Evolutionary conservation across 768 basidiomycete species (phyloP).

Genomic region (Lepiota venenata): DNA sequence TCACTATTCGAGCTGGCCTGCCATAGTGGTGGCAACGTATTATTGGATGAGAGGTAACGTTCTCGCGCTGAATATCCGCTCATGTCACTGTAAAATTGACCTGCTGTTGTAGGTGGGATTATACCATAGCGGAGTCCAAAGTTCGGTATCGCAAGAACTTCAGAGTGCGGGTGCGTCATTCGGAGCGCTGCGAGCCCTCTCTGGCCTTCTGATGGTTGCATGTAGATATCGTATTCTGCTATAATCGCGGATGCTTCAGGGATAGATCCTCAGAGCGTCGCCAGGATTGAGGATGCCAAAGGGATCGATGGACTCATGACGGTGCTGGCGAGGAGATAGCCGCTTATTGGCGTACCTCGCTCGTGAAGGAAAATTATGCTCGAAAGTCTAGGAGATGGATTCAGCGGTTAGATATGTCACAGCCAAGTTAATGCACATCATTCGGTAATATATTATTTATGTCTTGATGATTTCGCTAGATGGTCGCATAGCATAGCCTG

Average conservation of each 20-base stretch:
- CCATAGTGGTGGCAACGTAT: constrained; percentile 12
- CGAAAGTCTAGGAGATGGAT: not conserved
- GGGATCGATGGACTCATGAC: constrained; percentile 77
- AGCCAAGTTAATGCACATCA: not conserved
- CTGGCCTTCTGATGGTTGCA: not conserved
- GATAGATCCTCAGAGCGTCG: constrained; percentile 56
- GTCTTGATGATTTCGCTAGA: constrained; percentile 72
- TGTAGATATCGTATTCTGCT: not conserved
- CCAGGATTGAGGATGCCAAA: constrained; percentile 56
- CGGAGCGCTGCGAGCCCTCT: not conserved
- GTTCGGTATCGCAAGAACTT: not conserved
- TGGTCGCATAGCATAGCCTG: constrained; percentile 80
- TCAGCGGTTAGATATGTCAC: not conserved
- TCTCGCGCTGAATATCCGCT: not conserved
- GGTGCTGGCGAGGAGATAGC: constrained; percentile 39
- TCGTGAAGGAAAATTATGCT: not conserved
- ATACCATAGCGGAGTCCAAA: not conserved
- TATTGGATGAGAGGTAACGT: constrained; percentile 14
- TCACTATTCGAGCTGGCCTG: constrained; percentile 13
- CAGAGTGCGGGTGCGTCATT: constrained; percentile 1
- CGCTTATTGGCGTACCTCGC: too few species aligned
- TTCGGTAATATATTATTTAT: not conserved
- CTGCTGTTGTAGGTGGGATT: not conserved
- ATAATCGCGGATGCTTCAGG: not conserved
- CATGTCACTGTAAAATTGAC: too few species aligned